Conservation (phyloP, 164 flowering plant genomes). For the Piper longum region DNA sequence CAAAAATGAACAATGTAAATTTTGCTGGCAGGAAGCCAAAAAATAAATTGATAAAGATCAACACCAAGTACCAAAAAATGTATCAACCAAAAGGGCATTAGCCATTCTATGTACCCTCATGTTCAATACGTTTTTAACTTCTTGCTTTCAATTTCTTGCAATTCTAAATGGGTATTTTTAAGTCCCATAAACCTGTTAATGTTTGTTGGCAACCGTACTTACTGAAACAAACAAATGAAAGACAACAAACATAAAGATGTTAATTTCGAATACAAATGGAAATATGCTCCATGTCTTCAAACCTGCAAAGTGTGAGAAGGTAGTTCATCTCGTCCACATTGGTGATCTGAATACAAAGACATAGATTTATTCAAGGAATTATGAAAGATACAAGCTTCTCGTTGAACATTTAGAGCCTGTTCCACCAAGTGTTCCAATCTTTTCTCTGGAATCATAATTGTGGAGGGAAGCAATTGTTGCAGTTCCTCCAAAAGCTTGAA, state of each 20-base stretch:
- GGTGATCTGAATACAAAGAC: slow-evolving; percentile 72
- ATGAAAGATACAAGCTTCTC: slow-evolving; percentile 64
- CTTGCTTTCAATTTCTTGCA: too few relatives aligned
- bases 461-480: slow-evolving; percentile 63
- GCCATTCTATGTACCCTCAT: too few relatives aligned
- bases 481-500: slow-evolving; percentile 40
- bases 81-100: too few relatives aligned
- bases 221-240: too few relatives aligned
- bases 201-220: too few relatives aligned
- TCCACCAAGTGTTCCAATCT: slow-evolving; percentile 74
- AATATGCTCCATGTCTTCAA: slow-evolving; percentile 1
- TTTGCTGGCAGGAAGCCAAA: neutral
- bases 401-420: slow-evolving; percentile 62
- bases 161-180: too few relatives aligned
- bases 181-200: too few relatives aligned
- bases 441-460: slow-evolving; percentile 50
- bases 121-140: too few relatives aligned
- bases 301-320: slow-evolving; percentile 80
- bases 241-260: neutral
- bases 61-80: too few relatives aligned
- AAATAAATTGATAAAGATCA: neutral
- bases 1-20: neutral
- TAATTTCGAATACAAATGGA: neutral
- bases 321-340: slow-evolving; percentile 63
- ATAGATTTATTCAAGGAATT: slow-evolving; percentile 47